Evolutionary conservation across 306 rosid genomes (phyloP).

Genomic region (Lotus japonicus): DNA sequence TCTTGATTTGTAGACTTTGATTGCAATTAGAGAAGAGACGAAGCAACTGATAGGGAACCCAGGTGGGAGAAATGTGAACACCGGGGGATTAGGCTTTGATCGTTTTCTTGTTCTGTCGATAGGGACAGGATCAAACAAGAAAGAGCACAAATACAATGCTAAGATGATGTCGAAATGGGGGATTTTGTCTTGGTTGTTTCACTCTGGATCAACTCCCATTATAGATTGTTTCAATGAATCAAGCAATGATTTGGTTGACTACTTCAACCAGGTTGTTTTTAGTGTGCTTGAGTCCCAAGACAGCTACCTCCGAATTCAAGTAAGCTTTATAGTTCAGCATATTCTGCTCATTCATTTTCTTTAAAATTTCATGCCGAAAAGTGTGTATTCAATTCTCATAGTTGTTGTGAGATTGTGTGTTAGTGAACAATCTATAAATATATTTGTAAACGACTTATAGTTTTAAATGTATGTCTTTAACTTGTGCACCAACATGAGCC

Average conservation of each 20-base stretch:
- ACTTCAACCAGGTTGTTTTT: slow-evolving; percentile 31
- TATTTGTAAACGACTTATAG: no score
- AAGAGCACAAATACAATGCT: slow-evolving; percentile 27
- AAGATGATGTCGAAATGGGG: slow-evolving; percentile 44
- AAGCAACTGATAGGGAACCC: slow-evolving; percentile 24
- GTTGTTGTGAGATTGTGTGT: no score
- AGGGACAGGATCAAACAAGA: slow-evolving; percentile 43
- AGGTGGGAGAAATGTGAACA: not conserved
- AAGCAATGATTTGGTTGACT: slow-evolving; percentile 37
- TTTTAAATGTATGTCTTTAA: no score
- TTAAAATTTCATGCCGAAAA: no score
- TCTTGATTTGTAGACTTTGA: slow-evolving; percentile 29
- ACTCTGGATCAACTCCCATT: slow-evolving; percentile 32
- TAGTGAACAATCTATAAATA: no score
- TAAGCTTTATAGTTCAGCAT: no score
- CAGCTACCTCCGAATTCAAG: slow-evolving; percentile 39
- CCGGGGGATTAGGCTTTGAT: slow-evolving; percentile 7
- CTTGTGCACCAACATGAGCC: no score
- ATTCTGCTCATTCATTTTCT: no score
- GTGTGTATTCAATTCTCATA: no score
- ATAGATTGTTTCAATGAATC: slow-evolving; percentile 33
- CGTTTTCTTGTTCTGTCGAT: slow-evolving; percentile 40
- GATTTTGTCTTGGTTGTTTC: slow-evolving; percentile 26
- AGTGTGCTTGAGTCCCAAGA: slow-evolving; percentile 29
- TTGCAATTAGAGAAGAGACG: slow-evolving; percentile 44